Evolutionary conservation across 2,329 filamentous ascomycete species (phyloP).

Genomic region (Lecanoromycetidae sp.): DNA sequence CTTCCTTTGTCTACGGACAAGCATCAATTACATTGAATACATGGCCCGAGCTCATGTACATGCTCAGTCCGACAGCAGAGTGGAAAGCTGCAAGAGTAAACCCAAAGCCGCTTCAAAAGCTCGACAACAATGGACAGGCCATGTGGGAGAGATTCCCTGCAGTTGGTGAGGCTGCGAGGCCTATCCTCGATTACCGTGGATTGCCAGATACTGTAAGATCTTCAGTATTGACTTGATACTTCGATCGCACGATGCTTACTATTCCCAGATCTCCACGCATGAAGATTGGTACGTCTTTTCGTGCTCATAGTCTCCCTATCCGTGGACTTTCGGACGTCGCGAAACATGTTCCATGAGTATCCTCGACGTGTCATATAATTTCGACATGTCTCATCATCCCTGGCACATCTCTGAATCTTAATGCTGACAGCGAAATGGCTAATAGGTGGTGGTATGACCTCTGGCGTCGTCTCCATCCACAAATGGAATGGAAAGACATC

Average conservation of each 20-base stretch:
- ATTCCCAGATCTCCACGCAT: background rate
- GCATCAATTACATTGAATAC: background rate
- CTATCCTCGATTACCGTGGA: background rate
- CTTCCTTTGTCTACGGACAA: slow-evolving; percentile 10
- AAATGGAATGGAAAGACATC: background rate
- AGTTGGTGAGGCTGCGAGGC: background rate
- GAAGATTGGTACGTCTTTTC: too few relatives aligned
- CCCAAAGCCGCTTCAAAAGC: background rate
- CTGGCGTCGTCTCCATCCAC: background rate
- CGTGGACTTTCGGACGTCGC: too few relatives aligned
- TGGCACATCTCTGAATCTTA: too few relatives aligned
- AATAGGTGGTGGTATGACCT: background rate
- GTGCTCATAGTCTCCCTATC: too few relatives aligned
- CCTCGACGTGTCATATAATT: too few relatives aligned
- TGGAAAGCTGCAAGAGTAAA: background rate
- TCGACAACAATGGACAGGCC: background rate
- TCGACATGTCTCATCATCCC: too few relatives aligned
- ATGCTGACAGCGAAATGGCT: too few relatives aligned
- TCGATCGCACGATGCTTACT: background rate
- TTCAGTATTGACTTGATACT: background rate
- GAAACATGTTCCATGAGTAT: too few relatives aligned
- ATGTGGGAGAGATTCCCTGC: background rate
- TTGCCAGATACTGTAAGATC: slow-evolving; percentile 3
- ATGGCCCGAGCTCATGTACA: slow-evolving; percentile 4
- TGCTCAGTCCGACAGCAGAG: background rate